Percentiles rank a stretch among this genome's conserved stretches.
Conservation (phyloP, 1,284 basidiomycete species). For the Clitocybe nebularis region DNA sequence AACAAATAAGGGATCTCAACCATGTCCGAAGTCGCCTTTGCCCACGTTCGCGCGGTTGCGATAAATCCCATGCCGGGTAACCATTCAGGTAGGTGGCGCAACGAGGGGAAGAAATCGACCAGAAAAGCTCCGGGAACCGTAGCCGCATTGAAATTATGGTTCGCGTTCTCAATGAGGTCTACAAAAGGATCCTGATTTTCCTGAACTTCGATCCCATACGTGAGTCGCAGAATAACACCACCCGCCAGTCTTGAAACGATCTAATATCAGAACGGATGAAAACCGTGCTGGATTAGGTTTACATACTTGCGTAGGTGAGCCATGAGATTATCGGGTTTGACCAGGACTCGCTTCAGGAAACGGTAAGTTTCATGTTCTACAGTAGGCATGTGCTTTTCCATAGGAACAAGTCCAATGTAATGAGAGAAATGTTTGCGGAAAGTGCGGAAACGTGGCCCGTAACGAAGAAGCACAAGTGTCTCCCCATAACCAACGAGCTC, state of each 20-base stretch:
- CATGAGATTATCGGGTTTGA: conserved; percentile 21
- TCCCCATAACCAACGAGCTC: conserved; percentile 25
- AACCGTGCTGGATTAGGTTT: too few relatives aligned
- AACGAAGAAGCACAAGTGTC: conserved; percentile 26
- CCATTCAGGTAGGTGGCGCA: conserved; percentile 43
- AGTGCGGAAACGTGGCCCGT: conserved; percentile 27
- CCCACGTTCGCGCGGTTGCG: conserved; percentile 31
- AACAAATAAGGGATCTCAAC: conserved; percentile 24
- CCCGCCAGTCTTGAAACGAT: conserved; percentile 28
- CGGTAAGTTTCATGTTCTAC: conserved; percentile 21
- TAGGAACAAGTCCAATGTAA: conserved; percentile 15
- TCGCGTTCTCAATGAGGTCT: conserved; percentile 31
- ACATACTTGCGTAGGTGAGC: conserved; percentile 27
- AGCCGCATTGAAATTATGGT: conserved; percentile 32
- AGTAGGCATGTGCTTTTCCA: conserved; percentile 19
- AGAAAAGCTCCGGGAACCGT: conserved; percentile 33
- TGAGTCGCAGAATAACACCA: conserved; percentile 29
- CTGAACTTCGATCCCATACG: conserved; percentile 32
- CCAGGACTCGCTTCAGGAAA: conserved; percentile 24
- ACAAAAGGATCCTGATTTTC: conserved; percentile 32
- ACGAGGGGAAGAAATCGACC: conserved; percentile 33
- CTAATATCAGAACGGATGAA: background rate
- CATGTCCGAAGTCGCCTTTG: conserved; percentile 22
- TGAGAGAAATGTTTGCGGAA: conserved; percentile 28
- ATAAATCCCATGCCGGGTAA: conserved; percentile 42